These are phyloP conservation scores for Ilex aquifolium DNA, from an alignment of 257 asterid genomes.

Conservation along the genomic window DNA sequence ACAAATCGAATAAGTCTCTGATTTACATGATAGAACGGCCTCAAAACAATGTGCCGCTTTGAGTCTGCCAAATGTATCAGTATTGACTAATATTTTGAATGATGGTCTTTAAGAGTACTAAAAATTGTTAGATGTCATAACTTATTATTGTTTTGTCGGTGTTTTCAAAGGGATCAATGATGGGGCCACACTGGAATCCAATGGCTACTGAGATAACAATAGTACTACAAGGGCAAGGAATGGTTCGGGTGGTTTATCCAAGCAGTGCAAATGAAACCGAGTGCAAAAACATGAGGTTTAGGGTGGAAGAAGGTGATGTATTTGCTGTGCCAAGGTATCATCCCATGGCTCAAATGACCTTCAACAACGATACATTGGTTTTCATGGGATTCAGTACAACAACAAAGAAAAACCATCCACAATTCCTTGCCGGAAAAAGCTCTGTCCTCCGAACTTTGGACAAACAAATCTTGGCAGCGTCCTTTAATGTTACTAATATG, in stretches of 20 bases:
- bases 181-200: constrained; percentile 98
- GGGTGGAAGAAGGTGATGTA: constrained; percentile 61
- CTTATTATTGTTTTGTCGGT: not conserved
- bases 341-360: constrained; percentile 85
- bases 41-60: too few species aligned
- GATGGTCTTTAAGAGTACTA: too few species aligned
- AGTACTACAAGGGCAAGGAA: constrained; percentile 60
- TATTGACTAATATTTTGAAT: not conserved
- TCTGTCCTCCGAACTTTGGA: constrained; percentile 53
- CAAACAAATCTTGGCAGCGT: constrained; percentile 37
- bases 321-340: constrained; percentile 65
- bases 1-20: too few species aligned
- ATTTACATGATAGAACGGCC: too few species aligned
- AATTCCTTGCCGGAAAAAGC: constrained; percentile 59
- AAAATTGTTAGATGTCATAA: not conserved
- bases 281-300: constrained; percentile 40
- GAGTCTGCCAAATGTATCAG: too few species aligned
- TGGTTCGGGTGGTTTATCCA: constrained; percentile 55
- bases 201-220: constrained; percentile 61
- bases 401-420: constrained; percentile 53
- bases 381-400: constrained; percentile 66
- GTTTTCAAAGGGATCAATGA: constrained; percentile 68
- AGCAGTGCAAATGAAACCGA: constrained; percentile 12
- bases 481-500: constrained; percentile 35
- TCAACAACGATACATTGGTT: constrained; percentile 60